Conservation (phyloP, 2,329 filamentous ascomycete species). For the Alternaria postmessia region DNA sequence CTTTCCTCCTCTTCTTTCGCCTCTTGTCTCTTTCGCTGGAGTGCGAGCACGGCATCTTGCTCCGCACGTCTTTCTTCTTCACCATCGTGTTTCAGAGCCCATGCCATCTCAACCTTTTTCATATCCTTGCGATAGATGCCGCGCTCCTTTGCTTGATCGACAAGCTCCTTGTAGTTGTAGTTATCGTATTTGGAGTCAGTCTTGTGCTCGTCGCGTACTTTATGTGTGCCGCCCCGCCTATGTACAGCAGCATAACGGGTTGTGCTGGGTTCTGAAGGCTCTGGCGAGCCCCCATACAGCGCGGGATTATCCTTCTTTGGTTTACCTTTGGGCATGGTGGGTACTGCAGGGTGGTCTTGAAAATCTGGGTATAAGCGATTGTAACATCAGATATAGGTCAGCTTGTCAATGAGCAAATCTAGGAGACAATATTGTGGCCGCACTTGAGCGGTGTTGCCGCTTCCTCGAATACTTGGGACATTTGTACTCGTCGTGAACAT, state of each 20-base stretch:
- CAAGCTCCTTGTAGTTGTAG: slow-evolving; percentile 33
- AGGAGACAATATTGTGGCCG: background rate
- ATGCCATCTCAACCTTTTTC: slow-evolving; percentile 40
- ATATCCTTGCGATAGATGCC: slow-evolving; percentile 41
- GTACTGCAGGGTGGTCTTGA: background rate
- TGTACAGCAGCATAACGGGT: slow-evolving; percentile 29
- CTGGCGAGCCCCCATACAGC: slow-evolving; percentile 2
- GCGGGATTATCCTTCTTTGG: slow-evolving; percentile 15
- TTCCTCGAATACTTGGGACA: background rate
- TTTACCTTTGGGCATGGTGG: slow-evolving; percentile 30
- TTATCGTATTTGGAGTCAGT: slow-evolving; percentile 44
- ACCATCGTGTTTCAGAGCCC: slow-evolving; percentile 32
- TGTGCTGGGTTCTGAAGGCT: background rate
- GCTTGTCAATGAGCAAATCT: background rate
- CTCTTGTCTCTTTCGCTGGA: slow-evolving; percentile 15
- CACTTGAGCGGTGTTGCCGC: background rate
- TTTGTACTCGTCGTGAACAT: background rate
- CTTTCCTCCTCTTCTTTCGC: slow-evolving; percentile 21
- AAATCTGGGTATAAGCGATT: background rate
- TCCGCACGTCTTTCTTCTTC: slow-evolving; percentile 13
- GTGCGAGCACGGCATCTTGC: slow-evolving; percentile 19
- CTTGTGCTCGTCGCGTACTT: slow-evolving; percentile 35
- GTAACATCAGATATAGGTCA: background rate
- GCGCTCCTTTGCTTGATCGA: slow-evolving; percentile 25
- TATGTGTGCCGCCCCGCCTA: slow-evolving; percentile 41